A percentile compares a stretch with the other conserved stretches of the same genome.
phyloP scores from a whole-genome alignment of 2,329 filamentous ascomycete species.

The Verticillium isaacii region DNA sequence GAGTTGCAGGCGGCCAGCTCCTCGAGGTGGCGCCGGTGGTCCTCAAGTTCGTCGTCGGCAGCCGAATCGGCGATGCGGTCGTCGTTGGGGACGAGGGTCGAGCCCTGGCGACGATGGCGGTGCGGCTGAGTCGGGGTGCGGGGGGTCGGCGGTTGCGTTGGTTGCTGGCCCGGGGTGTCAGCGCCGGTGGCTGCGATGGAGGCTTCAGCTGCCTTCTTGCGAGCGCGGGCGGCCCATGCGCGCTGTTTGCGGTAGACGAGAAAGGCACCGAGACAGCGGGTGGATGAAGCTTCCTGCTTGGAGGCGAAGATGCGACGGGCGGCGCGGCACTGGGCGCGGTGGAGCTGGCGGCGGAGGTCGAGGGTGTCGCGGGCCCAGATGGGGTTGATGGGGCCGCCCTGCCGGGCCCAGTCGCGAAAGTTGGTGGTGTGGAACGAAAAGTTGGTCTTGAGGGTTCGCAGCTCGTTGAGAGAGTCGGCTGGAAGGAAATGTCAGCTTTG shows the following conservation, averaged over 20 bases:
- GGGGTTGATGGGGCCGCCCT: constrained; percentile 50
- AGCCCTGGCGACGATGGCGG: constrained; percentile 3
- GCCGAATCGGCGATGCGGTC: neutral
- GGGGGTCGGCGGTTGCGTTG: constrained; percentile 1
- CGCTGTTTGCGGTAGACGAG: constrained; percentile 47
- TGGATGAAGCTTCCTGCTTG: constrained; percentile 37
- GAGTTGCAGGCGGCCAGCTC: constrained; percentile 46
- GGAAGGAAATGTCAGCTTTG: constrained; percentile 10
- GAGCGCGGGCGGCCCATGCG: constrained; percentile 19
- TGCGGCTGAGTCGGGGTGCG: neutral
- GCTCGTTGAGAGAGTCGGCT: constrained; percentile 50
- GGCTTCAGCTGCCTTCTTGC: neutral
- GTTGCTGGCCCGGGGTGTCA: neutral
- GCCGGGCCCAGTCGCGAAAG: constrained; percentile 50
- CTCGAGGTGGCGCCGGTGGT: constrained; percentile 35
- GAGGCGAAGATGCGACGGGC: constrained; percentile 51
- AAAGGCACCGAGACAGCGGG: constrained; percentile 52
- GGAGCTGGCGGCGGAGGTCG: constrained; percentile 43
- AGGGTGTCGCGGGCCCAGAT: constrained; percentile 51
- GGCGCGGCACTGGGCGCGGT: constrained; percentile 54
- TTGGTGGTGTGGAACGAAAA: constrained; percentile 43
- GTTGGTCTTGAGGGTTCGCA: constrained; percentile 37
- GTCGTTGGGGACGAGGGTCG: neutral
- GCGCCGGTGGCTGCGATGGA: neutral
- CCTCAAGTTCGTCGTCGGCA: constrained; percentile 25